These are phyloP conservation scores for Scedosporium minutisporum DNA, from an alignment of 2,329 filamentous ascomycete genomes.

Conservation along the genomic window DNA sequence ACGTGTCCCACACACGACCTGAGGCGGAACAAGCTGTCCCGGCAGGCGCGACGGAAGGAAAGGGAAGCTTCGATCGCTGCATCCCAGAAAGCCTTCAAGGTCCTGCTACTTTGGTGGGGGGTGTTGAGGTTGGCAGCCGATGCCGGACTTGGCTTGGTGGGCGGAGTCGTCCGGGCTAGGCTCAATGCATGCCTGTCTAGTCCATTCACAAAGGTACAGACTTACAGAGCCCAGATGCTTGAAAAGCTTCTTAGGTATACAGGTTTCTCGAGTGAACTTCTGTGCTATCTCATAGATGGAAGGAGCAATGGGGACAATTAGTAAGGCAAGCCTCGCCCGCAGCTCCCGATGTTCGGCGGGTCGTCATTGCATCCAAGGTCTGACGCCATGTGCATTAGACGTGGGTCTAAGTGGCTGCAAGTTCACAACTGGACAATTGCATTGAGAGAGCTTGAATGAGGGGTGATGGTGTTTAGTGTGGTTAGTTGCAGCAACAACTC, in stretches of 20 bases:
- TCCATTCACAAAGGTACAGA: no score
- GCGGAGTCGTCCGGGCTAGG: not conserved
- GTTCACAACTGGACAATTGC: no score
- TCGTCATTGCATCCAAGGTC: not conserved
- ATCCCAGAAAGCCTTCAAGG: not conserved
- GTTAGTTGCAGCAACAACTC: not conserved
- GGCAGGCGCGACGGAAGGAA: not conserved
- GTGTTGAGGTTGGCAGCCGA: not conserved
- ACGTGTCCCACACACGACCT: not conserved
- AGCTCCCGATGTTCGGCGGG: not conserved
- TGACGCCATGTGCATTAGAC: not conserved
- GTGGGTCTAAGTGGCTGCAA: not conserved
- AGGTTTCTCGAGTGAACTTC: not conserved
- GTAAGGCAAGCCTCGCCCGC: not conserved
- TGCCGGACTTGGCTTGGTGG: not conserved
- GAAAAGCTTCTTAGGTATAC: not conserved
- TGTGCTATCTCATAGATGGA: not conserved
- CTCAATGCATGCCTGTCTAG: not conserved
- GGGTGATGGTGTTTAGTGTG: not conserved
- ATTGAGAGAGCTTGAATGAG: not conserved
- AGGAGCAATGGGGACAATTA: not conserved
- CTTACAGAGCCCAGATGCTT: not conserved
- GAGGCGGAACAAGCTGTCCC: not conserved
- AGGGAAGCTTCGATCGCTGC: constrained; percentile 3
- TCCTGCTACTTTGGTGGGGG: not conserved